Base-by-base conservation (phyloP, 2,329 filamentous ascomycete species). In the Calycina herbarum region DNA sequence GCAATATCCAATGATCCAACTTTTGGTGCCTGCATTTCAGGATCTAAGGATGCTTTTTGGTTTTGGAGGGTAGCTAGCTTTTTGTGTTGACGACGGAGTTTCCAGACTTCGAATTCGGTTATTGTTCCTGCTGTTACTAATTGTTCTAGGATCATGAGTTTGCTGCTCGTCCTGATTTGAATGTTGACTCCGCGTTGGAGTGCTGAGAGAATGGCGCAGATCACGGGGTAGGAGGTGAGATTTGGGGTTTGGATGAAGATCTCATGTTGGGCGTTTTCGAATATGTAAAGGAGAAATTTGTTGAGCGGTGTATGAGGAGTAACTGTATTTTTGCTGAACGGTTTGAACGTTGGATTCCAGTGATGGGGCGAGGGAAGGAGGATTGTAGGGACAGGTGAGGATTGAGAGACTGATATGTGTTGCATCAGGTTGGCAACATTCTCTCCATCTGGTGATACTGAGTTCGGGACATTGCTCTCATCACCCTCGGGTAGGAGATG, bases 61-160 rank as follows among this genome's bases (percentile, higher is more conserved):
- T 33, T 15, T 5, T 57, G 29, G 27, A 35, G 8, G 38, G n/a
- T n/a, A 27, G 69, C 66, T 1, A 78, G 67, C 8, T 67, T 75
- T 42, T 79, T 75, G 71, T 91, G 88, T 29, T 80, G 79, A 57
- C 82, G 82, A 2, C 89, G 80, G 8, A 94, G 79, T 57, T 79
- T 82, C 33, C 78, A 80, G 4, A 95, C 73, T 67, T 89, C 91
- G 68, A 85, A 80, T 0, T 85, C 81, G 0, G 92, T 94, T 0
- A 89, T 92, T 0, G 89, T 93, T 0, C 89, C 89, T 0, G 91
- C 88, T 0, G 92, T 95, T 29, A 92, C 80, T n/a, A 95, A 79
- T 75, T 96, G 92, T 78, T 96, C 92, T 35, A 92, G 78, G 17
- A 91, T 74, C 91, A 93, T 94, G 82, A 94, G 87, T 15, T 81